phyloP scores from a whole-genome alignment of 106 monocot genomes.

The Narthecium ossifragum region DNA sequence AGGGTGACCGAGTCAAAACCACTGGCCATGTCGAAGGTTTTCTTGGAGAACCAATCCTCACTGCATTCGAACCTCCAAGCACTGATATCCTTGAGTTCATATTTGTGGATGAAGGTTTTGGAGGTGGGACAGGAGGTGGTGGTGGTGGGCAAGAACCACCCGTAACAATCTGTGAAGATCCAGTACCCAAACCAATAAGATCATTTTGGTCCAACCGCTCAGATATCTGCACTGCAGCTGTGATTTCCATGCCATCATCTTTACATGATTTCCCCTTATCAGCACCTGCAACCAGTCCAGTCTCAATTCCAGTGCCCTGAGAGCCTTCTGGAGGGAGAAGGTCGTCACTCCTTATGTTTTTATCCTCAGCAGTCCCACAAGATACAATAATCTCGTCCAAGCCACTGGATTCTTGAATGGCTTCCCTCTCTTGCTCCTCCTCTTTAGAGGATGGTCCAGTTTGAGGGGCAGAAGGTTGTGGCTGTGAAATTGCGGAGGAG shows the following conservation, averaged over 20 bases:
- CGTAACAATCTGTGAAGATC: conserved; percentile 37
- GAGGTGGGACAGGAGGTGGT: conserved; percentile 75
- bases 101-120: conserved; percentile 30
- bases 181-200: conserved; percentile 10
- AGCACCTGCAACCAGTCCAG: conserved; percentile 6
- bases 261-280: conserved; percentile 23
- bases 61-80: conserved; percentile 24
- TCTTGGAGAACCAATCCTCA: conserved; percentile 56
- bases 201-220: conserved; percentile 17
- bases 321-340: conserved; percentile 21
- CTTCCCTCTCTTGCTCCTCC: conserved; percentile 63
- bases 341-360: conserved; percentile 25
- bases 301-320: conserved; percentile 3
- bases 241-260: conserved; percentile 20
- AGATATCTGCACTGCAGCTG: conserved; percentile 4
- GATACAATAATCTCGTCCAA: conserved; percentile 19
- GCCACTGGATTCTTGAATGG: conserved; percentile 22
- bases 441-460: conserved; percentile 30
- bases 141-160: conserved; percentile 59
- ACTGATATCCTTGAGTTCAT: conserved; percentile 27
- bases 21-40: conserved; percentile 49
- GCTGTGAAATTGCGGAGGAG: conserved; percentile 18
- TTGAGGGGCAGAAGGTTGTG: conserved; percentile 30
- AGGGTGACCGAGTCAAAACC: conserved; percentile 34
- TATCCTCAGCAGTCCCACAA: conserved; percentile 20